A percentile compares a stretch with the other conserved stretches of the same genome.
phyloP scores from a whole-genome alignment of 305 asterid species.

The Stenogyne calaminthoides region DNA sequence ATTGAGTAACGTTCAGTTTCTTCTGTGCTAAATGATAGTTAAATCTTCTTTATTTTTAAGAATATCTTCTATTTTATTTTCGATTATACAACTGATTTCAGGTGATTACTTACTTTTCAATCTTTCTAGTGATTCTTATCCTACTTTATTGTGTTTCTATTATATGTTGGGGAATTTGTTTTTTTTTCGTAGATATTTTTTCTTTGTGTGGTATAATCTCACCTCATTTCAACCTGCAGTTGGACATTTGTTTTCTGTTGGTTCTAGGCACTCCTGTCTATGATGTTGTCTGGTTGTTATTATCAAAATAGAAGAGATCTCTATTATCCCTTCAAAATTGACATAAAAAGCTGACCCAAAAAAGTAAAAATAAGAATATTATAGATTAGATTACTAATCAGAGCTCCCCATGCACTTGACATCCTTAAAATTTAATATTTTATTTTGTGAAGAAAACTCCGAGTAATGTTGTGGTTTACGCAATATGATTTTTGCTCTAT shows the following conservation, averaged over 20 bases:
- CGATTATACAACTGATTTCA: not conserved
- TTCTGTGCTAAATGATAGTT: constrained; percentile 17
- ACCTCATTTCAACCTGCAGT: not conserved
- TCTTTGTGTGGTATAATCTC: not conserved
- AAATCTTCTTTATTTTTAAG: not conserved
- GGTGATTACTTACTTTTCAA: constrained; percentile 9
- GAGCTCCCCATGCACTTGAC: not conserved
- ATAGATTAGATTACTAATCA: not conserved
- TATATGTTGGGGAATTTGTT: not conserved
- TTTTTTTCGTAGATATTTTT: not conserved
- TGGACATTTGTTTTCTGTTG: not conserved
- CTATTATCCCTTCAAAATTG: not conserved
- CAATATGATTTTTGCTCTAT: not conserved
- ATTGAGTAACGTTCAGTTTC: constrained; percentile 16
- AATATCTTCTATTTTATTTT: not conserved
- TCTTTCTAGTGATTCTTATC: not conserved
- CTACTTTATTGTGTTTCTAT: not conserved
- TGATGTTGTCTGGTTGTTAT: not conserved
- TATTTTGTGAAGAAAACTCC: not conserved
- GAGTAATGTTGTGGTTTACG: not conserved
- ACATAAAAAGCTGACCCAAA: not conserved
- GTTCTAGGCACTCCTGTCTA: not conserved
- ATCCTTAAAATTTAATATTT: not conserved
- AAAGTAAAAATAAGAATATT: not conserved
- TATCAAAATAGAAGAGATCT: not conserved